Base-by-base conservation (phyloP, 805 yeast genomes). In the Monosporozyma solicola region DNA sequence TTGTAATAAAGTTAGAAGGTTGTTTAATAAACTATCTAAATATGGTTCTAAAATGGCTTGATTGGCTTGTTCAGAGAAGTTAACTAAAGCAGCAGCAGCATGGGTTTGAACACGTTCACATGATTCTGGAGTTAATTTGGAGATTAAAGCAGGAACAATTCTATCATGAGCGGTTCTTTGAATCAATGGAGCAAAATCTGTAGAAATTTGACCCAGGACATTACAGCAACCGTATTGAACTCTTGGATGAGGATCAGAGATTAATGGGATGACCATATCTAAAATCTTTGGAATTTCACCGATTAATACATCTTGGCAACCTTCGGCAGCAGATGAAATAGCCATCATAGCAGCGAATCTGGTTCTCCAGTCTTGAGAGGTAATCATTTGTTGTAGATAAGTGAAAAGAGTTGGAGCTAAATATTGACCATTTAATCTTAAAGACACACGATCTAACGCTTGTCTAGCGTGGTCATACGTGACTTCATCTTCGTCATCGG, bases 261-360 rank as follows among this genome's bases (percentile, higher is more conserved):
- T 74, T n/a, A 85, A 74, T 3, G 98, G 97, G 60, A 89, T 67
- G 35, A 94, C 83, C 81, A 92, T 77, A 61, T 87, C 95, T 59
- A 94, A 73, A 47, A 94, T 81, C 62, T 80, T 82, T 55, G 90
- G 87, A 49, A 89, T 85, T 66, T 90, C 96, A 33, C 80, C 74
- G 48, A 87, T 85, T 70, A 94, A 76, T 13, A 86, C 89, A 59
- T 91, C 97, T 49, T 88, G 78, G 71, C 98, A 92, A 50, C 99
- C 99, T 73, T 94, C 99, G 41, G 97, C 97, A 24, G 96, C 96
- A 5, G 96, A 84, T 0, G 97, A 90, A 29, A 94, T 74, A 0
- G 97, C 97, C 98, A 94, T 94, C 53, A 94, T 73, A 1, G 97
- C 96, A 25, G 96, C 99, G 67, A 91, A 96, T 57, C 97, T 84